A percentile compares a stretch with the other conserved stretches of the same genome.
These are phyloP conservation scores for Calonectria henricotiae DNA, from an alignment of 2,329 filamentous ascomycete genomes.

Conservation along the genomic window DNA sequence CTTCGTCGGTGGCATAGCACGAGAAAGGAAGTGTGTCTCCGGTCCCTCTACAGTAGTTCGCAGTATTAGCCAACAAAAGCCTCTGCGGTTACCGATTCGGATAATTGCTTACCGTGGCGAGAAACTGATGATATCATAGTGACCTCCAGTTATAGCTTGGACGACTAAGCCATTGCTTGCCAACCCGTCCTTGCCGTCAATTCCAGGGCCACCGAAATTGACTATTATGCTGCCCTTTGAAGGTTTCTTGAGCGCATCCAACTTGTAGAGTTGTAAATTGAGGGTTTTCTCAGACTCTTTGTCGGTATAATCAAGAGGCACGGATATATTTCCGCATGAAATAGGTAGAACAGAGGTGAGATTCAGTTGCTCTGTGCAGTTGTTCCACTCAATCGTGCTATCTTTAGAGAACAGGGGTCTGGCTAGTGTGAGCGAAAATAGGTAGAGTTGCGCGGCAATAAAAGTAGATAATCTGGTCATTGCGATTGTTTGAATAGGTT, in stretches of 20 bases:
- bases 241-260: conserved; percentile 10
- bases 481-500: not conserved
- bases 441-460: not conserved
- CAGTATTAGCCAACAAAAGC: not conserved
- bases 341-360: conserved; percentile 9
- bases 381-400: not conserved
- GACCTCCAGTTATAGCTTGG: conserved; percentile 1
- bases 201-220: conserved; percentile 3
- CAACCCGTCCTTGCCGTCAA: conserved; percentile 6
- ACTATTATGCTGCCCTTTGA: conserved; percentile 14
- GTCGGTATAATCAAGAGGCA: conserved; percentile 12
- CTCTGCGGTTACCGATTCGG: not conserved
- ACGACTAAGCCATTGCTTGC: conserved; percentile 5
- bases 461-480: conserved; percentile 7
- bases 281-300: not conserved
- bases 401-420: not conserved
- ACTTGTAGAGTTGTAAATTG: conserved; percentile 13
- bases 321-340: not conserved
- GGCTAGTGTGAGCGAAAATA: not conserved
- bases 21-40: conserved; percentile 12
- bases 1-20: conserved; percentile 1
- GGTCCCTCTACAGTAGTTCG: not conserved
- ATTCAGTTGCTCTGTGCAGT: conserved; percentile 5
- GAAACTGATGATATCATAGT: conserved; percentile 2
- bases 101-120: not conserved